phyloP scores from a whole-genome alignment of 2,329 filamentous ascomycete species.

The Exutisphaerella laricina region DNA sequence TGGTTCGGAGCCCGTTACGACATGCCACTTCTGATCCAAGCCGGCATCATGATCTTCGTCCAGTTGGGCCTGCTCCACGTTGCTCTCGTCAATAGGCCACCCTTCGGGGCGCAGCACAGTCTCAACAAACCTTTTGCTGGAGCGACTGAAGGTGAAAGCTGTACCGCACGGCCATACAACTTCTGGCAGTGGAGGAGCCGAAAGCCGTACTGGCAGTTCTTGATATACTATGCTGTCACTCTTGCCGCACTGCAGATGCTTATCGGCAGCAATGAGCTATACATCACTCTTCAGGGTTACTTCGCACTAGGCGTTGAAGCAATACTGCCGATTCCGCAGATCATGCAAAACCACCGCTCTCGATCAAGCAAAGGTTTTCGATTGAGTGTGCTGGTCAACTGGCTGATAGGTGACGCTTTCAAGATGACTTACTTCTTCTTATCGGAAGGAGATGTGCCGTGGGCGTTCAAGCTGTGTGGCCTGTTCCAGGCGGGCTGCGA shows the following conservation, averaged over 20 bases:
- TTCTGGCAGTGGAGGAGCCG: conserved; percentile 79
- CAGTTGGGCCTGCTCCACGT: conserved; percentile 57
- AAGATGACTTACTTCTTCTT: conserved; percentile 77
- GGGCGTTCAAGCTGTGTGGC: conserved; percentile 76
- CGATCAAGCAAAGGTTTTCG: conserved; percentile 73
- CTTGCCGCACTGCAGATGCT: conserved; percentile 63
- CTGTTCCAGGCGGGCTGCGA: conserved; percentile 77
- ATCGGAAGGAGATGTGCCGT: conserved; percentile 62
- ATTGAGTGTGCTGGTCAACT: conserved; percentile 67
- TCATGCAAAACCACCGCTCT: conserved; percentile 62
- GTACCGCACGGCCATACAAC: conserved; percentile 58
- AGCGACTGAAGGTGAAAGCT: conserved; percentile 38
- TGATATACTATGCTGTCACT: conserved; percentile 59
- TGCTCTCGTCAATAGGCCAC: conserved; percentile 52
- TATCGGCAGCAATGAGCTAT: conserved; percentile 53
- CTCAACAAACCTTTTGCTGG: conserved; percentile 56
- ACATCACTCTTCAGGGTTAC: conserved; percentile 64
- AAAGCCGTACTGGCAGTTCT: conserved; percentile 74
- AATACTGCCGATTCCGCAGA: conserved; percentile 74
- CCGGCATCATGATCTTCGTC: conserved; percentile 54
- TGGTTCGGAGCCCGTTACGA: conserved; percentile 60
- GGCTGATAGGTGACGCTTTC: conserved; percentile 75
- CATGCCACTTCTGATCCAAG: conserved; percentile 54
- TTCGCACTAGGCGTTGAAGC: conserved; percentile 75
- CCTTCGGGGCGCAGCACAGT: conserved; percentile 32